Base-by-base conservation (phyloP, 2,329 filamentous ascomycete species). In the Stachybotrys elegans region DNA sequence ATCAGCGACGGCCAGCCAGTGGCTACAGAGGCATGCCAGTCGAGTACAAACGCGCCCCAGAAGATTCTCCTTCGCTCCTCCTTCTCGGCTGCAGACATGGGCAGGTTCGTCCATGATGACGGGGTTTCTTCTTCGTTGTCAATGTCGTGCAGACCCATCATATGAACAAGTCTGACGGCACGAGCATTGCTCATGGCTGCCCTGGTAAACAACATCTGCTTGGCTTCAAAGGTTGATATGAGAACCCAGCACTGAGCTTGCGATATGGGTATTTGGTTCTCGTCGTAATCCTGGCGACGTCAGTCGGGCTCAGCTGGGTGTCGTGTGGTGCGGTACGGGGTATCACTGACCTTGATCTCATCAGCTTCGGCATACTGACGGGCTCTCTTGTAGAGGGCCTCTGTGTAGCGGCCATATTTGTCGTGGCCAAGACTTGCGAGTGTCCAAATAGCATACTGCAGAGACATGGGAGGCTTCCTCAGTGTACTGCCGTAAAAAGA, bases 371-470 rank as follows among this genome's bases (percentile, higher is more conserved):
- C 75, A 58, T 96, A 95, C 51, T 91, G 90, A 22, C 91, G 78
- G 4, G 90, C 80, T 34, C 89, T 78, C 41, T 80, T 76, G 59
- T 96, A 95, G 56, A 96, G 91, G 39, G 91, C 76, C 7, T 86
- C 83, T 48, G 89, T 81, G 31, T 89, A 78, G 8, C 70, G 68
- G 7, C 76, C 71, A 57, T 94, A 94, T 57, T 88, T 88, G 32
- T 86, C 76, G 23, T 83, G 79, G 2, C 83, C 72, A 13, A 80
- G 78, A 5, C 89, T 81, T 8, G 88, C 88, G 54, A 88, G 70
- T n/a, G 83, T 79, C 89, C 90, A 95, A 60, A 96, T 88, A 20
- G 83, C 84, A 63, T 96, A 96, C 56, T 91, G 79, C 34, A 96
- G 68, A 56, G 81, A 88, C 57, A 94, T 80, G 1, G 91, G 87